Base-by-base conservation (phyloP, 768 basidiomycete genomes). In the Suillus fuscotomentosus region DNA sequence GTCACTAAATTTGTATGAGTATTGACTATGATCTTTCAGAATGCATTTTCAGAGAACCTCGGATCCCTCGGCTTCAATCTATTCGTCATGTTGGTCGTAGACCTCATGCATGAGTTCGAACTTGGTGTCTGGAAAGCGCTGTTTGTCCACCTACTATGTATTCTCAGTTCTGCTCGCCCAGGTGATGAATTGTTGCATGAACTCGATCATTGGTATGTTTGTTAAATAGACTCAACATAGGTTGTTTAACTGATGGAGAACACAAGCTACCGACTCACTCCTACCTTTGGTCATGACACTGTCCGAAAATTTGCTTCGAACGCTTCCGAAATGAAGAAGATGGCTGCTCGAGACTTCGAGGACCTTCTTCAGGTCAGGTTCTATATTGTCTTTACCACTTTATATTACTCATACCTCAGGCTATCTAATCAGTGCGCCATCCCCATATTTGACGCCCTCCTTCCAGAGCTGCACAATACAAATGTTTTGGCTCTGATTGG, bases 101-200 rank as follows among this genome's bases (percentile, higher is more conserved):
- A 78, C 60, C 57, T 74, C n/a, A 38, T 78, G 56, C 77, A 78
- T 41, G 73, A 77, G 42, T 66, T 70, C 22, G 75, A 78, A 43
- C 65, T 77, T 2, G 77, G 77, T 0, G 70, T 70, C 7, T 76
- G 73, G 72, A 77, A 77, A 63, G 63, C 54, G 2, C 11, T 72
- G 1, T 70, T 76, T 42, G 64, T 61, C 3, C 77, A 78, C 45
- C 62, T 77, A 0, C 61, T 78, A 7, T 67, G 70, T 0, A 68
- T 77, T 14, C 64, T 76, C 0, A 47, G 68, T 11, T 53, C 69
- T 1, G 38, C 53, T 9, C 66, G 54, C 7, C 41, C 27, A 10
- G 38, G 53, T 7, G 10, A 38, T 55, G 17, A 1, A 27, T 42
- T 64, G 1, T 47, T 78, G 9, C 42, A 68, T n/a, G 54, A 70